Conservation (phyloP, 2,329 filamentous ascomycete genomes). For the Metarhizium robertsii region DNA sequence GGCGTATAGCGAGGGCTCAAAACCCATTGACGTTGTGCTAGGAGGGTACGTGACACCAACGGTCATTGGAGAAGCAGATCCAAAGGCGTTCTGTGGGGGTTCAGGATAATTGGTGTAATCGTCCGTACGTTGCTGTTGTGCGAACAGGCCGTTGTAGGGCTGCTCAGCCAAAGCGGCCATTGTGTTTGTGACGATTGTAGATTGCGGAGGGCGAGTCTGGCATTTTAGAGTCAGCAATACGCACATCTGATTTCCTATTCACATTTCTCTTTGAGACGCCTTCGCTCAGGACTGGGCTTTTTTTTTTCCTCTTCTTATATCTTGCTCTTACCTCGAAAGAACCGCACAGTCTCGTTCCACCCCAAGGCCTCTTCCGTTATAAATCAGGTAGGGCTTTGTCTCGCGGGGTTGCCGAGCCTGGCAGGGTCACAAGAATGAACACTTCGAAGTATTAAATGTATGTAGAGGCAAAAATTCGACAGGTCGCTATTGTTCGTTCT, state of each 20-base stretch:
- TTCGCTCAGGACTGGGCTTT: no score
- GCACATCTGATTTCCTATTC: no score
- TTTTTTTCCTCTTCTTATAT: background rate
- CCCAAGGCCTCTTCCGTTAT: background rate
- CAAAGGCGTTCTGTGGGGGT: slow-evolving; percentile 28
- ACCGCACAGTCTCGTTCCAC: background rate
- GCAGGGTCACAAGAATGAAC: background rate
- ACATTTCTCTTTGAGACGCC: no score
- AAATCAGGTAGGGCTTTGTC: background rate
- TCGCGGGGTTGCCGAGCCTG: background rate
- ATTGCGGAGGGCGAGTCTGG: background rate
- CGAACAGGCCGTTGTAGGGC: slow-evolving; percentile 1
- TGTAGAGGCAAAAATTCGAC: background rate
- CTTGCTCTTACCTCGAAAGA: background rate
- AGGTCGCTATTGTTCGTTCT: background rate
- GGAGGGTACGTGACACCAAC: slow-evolving; percentile 31
- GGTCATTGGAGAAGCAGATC: slow-evolving; percentile 34
- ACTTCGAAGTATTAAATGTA: background rate
- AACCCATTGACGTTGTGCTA: slow-evolving; percentile 28
- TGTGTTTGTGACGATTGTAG: background rate
- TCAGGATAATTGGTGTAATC: slow-evolving; percentile 39
- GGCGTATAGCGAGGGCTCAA: slow-evolving; percentile 38
- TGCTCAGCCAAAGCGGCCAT: slow-evolving; percentile 4
- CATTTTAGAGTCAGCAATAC: background rate
- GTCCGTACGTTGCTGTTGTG: slow-evolving; percentile 20